Evolutionary conservation across 352 stramenopile genomes (phyloP), one percentile per base, ranked within the genome.

Genomic region (Phytophthora capsici): DNA sequence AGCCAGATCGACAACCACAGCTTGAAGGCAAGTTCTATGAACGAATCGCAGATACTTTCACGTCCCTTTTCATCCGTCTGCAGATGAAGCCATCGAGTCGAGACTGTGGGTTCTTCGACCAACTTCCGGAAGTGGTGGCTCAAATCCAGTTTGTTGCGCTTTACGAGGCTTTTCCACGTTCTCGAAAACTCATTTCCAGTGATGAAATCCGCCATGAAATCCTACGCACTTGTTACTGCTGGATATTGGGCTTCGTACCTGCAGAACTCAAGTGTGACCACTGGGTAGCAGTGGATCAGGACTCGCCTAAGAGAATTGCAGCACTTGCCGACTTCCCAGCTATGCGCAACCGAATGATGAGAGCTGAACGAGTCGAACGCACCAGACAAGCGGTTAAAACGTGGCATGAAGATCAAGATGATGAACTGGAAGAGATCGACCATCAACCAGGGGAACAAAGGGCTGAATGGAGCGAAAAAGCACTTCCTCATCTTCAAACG

Each of bases 121-220:
- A 73, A 17, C 55, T 90, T 6, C 84, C 84, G 0, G 84, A 90
- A 20, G 61, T 90, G 1, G 49, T 88, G 37, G 77, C 84, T 0
- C 82, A 90, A 34, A 78, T 92, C 20, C 37, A 90, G 30, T 92
- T 90, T 52, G 66, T 82, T 14, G 70, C 79, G 2, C 67, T 92
- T 2, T 90, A 92, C 28, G 81, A 90, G n/a, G 84, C 78, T 3
- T 92, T 89, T 49, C 84, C 84, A 23, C 87, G 80, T 26, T 90
- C 84, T 0, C 71, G 84, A 3, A 85, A 89, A 43, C 37, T 17
- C 25, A 78, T 89, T 40, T 53, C 82, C 9, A 62, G 51, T 16
- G 57, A 56, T 8, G 69, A 77, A 4, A 50, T 84, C 2, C 75
- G 68, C 3, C 51, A 63, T 26, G 53, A 78, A 47, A 78, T 92